phyloP scores from a whole-genome alignment of 176 grass and related monocot genomes.

The Musa acuminata region DNA sequence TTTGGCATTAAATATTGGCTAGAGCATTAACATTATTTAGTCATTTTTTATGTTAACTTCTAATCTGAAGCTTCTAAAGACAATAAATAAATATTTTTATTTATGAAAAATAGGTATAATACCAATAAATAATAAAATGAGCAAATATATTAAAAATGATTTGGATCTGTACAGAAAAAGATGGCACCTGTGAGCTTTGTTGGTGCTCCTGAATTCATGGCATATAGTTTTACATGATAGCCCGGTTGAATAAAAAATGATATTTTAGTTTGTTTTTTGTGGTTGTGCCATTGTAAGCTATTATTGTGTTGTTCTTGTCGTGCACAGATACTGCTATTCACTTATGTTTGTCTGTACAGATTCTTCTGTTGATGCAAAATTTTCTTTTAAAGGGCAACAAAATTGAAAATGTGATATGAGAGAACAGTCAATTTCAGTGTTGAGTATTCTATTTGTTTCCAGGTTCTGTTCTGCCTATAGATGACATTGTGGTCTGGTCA shows the following conservation, averaged over 20 bases:
- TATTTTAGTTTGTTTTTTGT: too few species aligned
- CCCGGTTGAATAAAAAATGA: too few species aligned
- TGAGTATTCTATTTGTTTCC: slow-evolving; percentile 9
- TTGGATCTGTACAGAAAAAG: too few species aligned
- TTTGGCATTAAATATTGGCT: not conserved
- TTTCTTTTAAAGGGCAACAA: not conserved
- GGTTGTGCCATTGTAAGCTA: not conserved
- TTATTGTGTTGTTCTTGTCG: not conserved
- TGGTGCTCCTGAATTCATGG: not conserved
- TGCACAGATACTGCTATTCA: not conserved
- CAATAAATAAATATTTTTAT: not conserved
- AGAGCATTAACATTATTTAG: not conserved
- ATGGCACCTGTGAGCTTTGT: too few species aligned
- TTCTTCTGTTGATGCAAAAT: not conserved
- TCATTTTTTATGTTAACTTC: not conserved
- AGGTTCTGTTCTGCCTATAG: slow-evolving; percentile 80
- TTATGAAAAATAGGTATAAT: not conserved
- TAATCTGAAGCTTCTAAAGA: not conserved
- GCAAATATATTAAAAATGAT: too few species aligned
- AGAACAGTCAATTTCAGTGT: not conserved
- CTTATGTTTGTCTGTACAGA: not conserved
- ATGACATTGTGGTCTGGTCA: slow-evolving; percentile 71
- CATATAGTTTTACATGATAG: not conserved
- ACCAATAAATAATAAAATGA: too few species aligned
- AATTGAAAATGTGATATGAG: not conserved